Conservation (phyloP, 805 yeast genomes). For the Monosporozyma siamensis region DNA sequence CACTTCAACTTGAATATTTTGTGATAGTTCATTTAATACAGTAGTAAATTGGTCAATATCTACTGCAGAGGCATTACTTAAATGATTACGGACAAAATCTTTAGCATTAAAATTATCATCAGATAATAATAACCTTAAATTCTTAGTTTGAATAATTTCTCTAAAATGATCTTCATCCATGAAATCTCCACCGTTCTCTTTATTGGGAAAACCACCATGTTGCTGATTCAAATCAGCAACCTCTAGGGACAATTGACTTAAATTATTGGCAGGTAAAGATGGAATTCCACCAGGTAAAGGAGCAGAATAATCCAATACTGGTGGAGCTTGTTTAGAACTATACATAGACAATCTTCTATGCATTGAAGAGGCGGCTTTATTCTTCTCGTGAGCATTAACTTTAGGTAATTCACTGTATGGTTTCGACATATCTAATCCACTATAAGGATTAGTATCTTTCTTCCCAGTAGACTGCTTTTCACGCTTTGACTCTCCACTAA, state of each 20-base stretch:
- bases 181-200: not conserved
- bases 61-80: constrained; percentile 58
- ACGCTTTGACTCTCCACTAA: not conserved
- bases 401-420: constrained; percentile 22
- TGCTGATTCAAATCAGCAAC: not conserved
- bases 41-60: constrained; percentile 64
- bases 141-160: constrained; percentile 3
- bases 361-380: constrained; percentile 34
- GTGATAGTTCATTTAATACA: constrained; percentile 40
- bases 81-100: constrained; percentile 38
- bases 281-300: constrained; percentile 18
- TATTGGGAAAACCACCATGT: not conserved
- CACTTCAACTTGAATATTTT: constrained; percentile 46
- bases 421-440: constrained; percentile 5
- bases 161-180: not conserved
- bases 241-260: not conserved
- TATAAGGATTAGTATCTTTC: constrained; percentile 8
- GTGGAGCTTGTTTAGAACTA: constrained; percentile 25
- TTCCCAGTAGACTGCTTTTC: constrained; percentile 1
- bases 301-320: constrained; percentile 21
- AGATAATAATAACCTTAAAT: constrained; percentile 28
- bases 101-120: constrained; percentile 40
- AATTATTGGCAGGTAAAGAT: not conserved
- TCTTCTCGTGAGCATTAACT: constrained; percentile 30
- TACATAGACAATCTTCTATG: constrained; percentile 39